Conservation (phyloP, 2,329 filamentous ascomycete species). For the Alternaria consortialis region DNA sequence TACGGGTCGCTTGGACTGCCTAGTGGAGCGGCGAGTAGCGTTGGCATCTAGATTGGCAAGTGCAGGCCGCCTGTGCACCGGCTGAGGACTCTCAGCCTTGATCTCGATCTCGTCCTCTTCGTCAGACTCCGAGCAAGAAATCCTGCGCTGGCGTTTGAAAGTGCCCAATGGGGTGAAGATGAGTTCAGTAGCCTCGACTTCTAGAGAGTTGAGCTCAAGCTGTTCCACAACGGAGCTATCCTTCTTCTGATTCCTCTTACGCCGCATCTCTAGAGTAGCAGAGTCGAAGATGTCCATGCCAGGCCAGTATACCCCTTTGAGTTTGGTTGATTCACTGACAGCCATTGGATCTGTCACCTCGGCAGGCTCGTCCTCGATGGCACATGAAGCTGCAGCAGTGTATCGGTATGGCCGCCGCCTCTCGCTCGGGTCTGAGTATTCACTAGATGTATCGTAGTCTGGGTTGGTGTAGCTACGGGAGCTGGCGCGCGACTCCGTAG, state of each 20-base stretch:
- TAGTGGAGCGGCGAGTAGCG: constrained; percentile 37
- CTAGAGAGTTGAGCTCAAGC: constrained; percentile 70
- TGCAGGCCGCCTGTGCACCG: constrained; percentile 34
- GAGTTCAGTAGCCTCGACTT: constrained; percentile 70
- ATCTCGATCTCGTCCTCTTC: constrained; percentile 50
- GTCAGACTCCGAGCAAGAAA: constrained; percentile 56
- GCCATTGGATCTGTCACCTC: constrained; percentile 37
- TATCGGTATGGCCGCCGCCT: constrained; percentile 34
- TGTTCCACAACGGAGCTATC: constrained; percentile 73
- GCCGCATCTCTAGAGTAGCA: constrained; percentile 75
- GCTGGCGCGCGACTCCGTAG: constrained; percentile 45
- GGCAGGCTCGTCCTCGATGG: constrained; percentile 42
- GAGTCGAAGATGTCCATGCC: constrained; percentile 86
- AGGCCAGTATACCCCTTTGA: constrained; percentile 78
- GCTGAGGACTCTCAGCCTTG: constrained; percentile 47
- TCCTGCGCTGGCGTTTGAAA: constrained; percentile 54
- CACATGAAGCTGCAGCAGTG: constrained; percentile 35
- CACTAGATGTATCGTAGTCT: constrained; percentile 50
- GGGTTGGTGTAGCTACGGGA: constrained; percentile 50
- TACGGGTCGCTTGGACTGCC: constrained; percentile 35
- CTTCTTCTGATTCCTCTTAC: constrained; percentile 81
- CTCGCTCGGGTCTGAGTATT: constrained; percentile 48
- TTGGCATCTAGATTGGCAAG: constrained; percentile 48
- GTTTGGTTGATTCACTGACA: constrained; percentile 56
- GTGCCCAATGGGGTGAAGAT: constrained; percentile 64